These are phyloP conservation scores for Neurospora intermedia DNA, from an alignment of 495 filamentous ascomycete species.

Conservation along the genomic window DNA sequence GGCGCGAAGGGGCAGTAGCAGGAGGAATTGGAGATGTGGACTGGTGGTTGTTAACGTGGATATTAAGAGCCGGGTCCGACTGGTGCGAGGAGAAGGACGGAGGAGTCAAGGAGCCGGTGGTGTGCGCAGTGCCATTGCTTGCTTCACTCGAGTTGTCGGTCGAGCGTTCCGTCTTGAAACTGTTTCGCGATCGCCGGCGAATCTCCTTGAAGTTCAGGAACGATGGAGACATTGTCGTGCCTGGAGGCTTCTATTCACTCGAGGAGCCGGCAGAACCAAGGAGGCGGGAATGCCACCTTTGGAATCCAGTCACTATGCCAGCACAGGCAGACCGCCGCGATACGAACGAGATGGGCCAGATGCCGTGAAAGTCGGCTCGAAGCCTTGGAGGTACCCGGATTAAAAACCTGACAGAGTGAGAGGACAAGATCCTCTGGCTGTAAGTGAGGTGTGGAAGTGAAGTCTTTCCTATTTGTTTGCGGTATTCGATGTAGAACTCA, in stretches of 20 bases:
- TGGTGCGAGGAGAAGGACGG: constrained; percentile 30
- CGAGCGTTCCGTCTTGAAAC: constrained; percentile 46
- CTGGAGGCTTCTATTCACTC: not conserved
- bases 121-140: constrained; percentile 33
- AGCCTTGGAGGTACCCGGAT: not conserved
- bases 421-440: not conserved
- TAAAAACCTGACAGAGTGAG: not conserved
- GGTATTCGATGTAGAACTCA: not conserved
- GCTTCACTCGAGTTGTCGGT: constrained; percentile 42
- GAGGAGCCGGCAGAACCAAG: not conserved
- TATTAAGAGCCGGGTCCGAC: constrained; percentile 38
- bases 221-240: constrained; percentile 37
- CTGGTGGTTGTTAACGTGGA: constrained; percentile 31
- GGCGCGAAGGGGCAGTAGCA: constrained; percentile 20
- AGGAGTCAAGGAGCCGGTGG: constrained; percentile 35
- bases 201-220: constrained; percentile 64
- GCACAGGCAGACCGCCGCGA: not conserved
- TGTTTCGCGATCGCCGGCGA: constrained; percentile 60
- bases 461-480: not conserved
- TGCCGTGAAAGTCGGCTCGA: not conserved
- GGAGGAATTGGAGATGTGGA: constrained; percentile 27
- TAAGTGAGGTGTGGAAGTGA: not conserved
- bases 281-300: not conserved
- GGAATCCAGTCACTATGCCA: not conserved
- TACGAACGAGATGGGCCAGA: not conserved